A percentile compares a stretch with the other conserved stretches of the same genome.
Conservation (phyloP, 139 green algal genomes). For the Tetradesmus lagerheimii region DNA sequence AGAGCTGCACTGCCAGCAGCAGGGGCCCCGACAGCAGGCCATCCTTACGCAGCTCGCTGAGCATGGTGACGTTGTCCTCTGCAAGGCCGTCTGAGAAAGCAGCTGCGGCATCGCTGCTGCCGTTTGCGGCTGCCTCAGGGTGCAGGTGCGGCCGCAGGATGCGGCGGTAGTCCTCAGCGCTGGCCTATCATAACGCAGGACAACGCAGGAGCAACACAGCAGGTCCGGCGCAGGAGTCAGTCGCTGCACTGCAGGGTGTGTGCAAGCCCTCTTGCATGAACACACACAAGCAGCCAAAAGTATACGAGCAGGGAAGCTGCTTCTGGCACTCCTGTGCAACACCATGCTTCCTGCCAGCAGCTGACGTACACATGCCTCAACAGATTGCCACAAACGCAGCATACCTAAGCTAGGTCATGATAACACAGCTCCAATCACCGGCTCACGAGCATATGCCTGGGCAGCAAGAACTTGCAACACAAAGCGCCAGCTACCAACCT, state of each 20-base stretch:
- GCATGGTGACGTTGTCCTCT: slow-evolving; percentile 10
- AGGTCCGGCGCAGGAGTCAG: not conserved
- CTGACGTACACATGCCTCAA: no score
- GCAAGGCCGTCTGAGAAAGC: not conserved
- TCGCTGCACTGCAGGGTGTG: not conserved
- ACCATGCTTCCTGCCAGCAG: no score
- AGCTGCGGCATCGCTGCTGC: not conserved
- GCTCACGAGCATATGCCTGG: no score
- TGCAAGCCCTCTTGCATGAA: no score
- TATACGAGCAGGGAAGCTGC: no score
- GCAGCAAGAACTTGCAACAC: not conserved
- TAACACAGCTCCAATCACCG: no score
- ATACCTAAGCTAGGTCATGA: no score
- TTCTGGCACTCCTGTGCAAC: no score
- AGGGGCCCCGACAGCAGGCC: not conserved
- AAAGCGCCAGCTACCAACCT: not conserved
- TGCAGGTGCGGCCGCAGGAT: not conserved
- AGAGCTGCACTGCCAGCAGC: slow-evolving; percentile 40
- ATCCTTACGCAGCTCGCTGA: slow-evolving; percentile 7
- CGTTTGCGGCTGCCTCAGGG: not conserved
- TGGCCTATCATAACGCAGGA: not conserved
- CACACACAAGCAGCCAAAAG: no score
- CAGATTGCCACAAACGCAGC: no score
- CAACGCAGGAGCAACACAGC: not conserved
- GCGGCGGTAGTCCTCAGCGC: not conserved